phyloP scores from a whole-genome alignment of 2,329 filamentous ascomycete species.

The Neocucurbitaria cava region DNA sequence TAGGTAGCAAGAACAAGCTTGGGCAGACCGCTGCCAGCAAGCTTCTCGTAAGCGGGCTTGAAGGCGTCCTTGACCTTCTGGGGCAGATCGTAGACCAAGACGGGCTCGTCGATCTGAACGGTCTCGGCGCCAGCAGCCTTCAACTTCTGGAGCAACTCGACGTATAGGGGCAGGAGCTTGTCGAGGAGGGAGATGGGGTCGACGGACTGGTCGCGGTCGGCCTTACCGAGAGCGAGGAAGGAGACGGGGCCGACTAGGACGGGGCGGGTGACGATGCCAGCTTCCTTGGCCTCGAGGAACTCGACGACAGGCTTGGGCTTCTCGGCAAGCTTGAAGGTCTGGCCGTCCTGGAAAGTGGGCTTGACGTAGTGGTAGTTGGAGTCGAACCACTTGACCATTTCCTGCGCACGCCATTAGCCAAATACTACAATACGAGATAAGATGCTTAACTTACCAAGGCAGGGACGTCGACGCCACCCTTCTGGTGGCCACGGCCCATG shows the following conservation, averaged over 20 bases:
- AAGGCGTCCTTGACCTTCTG: slow-evolving; percentile 93
- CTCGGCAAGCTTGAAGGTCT: slow-evolving; percentile 87
- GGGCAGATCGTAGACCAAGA: slow-evolving; percentile 93
- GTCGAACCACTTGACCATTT: slow-evolving; percentile 99
- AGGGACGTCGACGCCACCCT: slow-evolving; percentile 90
- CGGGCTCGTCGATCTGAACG: slow-evolving; percentile 98
- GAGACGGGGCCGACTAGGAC: slow-evolving; percentile 96
- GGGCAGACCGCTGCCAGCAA: slow-evolving; percentile 81
- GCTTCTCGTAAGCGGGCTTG: slow-evolving; percentile 95
- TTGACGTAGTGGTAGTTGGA: slow-evolving; percentile 99
- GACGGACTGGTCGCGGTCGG: slow-evolving; percentile 91
- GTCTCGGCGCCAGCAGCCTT: slow-evolving; percentile 95
- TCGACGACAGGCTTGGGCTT: slow-evolving; percentile 93
- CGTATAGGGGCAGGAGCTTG: slow-evolving; percentile 93
- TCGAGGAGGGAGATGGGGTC: slow-evolving; percentile 93
- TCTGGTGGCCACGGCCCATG: slow-evolving; percentile 99
- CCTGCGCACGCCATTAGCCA: slow-evolving; percentile 55
- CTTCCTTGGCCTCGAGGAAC: slow-evolving; percentile 98
- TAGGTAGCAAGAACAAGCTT: slow-evolving; percentile 93
- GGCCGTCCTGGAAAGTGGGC: slow-evolving; percentile 95
- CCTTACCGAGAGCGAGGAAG: slow-evolving; percentile 97
- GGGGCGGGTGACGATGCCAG: slow-evolving; percentile 89
- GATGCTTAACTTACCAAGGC: slow-evolving; percentile 67
- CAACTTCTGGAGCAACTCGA: slow-evolving; percentile 88
- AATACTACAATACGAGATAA: neutral